Base-by-base conservation (phyloP, 2,329 filamentous ascomycete species). In the Chaetoscypha palmicola region DNA sequence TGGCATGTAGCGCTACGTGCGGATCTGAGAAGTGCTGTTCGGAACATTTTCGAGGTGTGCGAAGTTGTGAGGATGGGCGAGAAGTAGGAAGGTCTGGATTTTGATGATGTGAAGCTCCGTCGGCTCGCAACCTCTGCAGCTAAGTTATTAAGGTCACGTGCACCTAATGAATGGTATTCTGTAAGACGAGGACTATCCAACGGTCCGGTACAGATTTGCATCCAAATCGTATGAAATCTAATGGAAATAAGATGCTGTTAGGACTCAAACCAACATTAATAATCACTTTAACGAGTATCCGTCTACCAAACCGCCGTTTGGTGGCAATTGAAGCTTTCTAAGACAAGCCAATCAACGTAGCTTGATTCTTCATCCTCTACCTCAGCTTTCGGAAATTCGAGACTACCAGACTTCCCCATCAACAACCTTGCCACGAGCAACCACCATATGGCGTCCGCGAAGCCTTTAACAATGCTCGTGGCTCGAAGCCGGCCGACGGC, bases 1-100 rank as follows among this genome's bases (percentile, higher is more conserved):
- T 72, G 69, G 52, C 69, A 69, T 58, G 64, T 68, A 49, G 62
- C 58, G 50, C 62, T 58, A 64, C 79, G 74, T 66, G 84, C 79
- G 63, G 86, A 83, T 70, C 85, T 85, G 72, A 91, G 74, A 67
- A 92, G 69, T 64, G 86, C 82, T 68, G 86, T 81, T 72, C 91
- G 86, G 77, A 96, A 89, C 91, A 97, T 97, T 55, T 61, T 80
- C 71, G 59, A 52, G 54, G 59, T 52, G 54, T 52, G 46, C 43
- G 46, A 53, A 46, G 31, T 45, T 41, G 26, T 33, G 48, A 48
- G 42, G 26, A 41, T 37, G 31, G 36, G 36, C 48, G 41, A 39
- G 40, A 41, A 42, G 32, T 43, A 30, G 43, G 42, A 41, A 32
- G 11, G 46, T 42, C 35, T 47, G 42, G 48, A 47, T 48, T 48